phyloP scores from a whole-genome alignment of 2,329 filamentous ascomycete species.

The Pseudogymnoascus sp. region DNA sequence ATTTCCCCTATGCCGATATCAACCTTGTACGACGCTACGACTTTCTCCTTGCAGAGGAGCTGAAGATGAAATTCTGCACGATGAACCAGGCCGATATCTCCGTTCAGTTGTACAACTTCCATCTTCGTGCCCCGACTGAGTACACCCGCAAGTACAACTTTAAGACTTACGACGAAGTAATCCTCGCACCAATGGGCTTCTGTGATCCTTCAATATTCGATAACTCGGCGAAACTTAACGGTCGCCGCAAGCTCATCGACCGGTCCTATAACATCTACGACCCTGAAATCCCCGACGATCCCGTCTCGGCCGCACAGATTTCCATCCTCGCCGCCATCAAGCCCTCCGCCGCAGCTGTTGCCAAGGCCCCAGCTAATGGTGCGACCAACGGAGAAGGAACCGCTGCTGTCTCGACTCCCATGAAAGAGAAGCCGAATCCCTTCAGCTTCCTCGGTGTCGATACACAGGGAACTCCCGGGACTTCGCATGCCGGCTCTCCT shows the following conservation, averaged over 20 bases:
- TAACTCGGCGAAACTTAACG: constrained; percentile 67
- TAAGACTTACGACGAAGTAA: constrained; percentile 94
- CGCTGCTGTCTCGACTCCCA: constrained; percentile 48
- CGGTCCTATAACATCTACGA: constrained; percentile 94
- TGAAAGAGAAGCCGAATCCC: constrained; percentile 56
- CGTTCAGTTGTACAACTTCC: constrained; percentile 82
- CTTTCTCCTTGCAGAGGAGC: constrained; percentile 85
- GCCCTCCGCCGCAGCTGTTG: constrained; percentile 43
- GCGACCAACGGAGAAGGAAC: constrained; percentile 28
- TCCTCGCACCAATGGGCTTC: constrained; percentile 90
- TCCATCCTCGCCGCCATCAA: constrained; percentile 53
- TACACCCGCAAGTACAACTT: constrained; percentile 90
- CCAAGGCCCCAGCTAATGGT: constrained; percentile 33
- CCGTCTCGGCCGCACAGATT: constrained; percentile 74
- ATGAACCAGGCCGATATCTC: constrained; percentile 85
- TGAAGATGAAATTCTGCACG: constrained; percentile 89
- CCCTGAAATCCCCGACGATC: constrained; percentile 77
- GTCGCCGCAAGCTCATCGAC: constrained; percentile 72
- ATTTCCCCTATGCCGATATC: constrained; percentile 92
- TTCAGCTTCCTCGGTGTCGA: constrained; percentile 61
- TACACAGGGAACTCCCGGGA: constrained; percentile 64
- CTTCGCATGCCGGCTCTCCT: constrained; percentile 77
- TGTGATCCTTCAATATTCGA: constrained; percentile 87
- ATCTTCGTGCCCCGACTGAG: constrained; percentile 78
- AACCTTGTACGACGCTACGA: constrained; percentile 86